phyloP scores from a whole-genome alignment of 441 rosid genomes.

The Erodium trifolium region DNA sequence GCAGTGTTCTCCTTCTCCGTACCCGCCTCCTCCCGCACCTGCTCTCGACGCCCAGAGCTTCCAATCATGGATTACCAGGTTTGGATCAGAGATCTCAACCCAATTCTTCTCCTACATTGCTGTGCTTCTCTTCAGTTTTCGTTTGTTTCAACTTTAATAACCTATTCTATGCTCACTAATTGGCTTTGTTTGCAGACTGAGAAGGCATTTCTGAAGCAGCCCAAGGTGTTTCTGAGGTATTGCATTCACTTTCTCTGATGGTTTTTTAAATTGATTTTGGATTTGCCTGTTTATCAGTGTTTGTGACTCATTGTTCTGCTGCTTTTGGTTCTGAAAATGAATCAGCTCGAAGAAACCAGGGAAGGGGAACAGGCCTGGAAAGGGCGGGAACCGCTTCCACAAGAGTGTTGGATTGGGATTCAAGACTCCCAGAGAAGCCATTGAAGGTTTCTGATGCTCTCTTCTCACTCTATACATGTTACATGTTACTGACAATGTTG shows the following conservation, averaged over 20 bases:
- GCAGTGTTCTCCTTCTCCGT: background rate
- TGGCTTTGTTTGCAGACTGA: slow-evolving; percentile 35
- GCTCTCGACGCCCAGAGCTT: background rate
- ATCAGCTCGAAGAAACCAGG: slow-evolving; percentile 58
- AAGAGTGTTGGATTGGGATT: slow-evolving; percentile 73
- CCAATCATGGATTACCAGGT: slow-evolving; percentile 40
- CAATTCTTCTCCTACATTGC: background rate
- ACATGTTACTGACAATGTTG: too few species aligned
- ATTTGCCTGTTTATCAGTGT: background rate
- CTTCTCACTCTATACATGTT: background rate
- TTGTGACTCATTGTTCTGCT: background rate
- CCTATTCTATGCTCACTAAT: background rate
- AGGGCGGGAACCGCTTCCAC: slow-evolving; percentile 72
- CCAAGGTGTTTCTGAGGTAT: slow-evolving; percentile 67
- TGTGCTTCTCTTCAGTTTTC: too few species aligned
- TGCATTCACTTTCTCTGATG: background rate
- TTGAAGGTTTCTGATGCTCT: slow-evolving; percentile 38
- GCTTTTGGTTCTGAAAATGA: slow-evolving; percentile 3
- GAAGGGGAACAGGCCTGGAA: slow-evolving; percentile 79
- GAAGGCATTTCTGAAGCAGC: slow-evolving; percentile 79
- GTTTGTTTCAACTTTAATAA: background rate
- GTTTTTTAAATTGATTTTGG: background rate
- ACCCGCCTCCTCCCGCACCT: background rate
- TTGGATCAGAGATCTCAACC: background rate
- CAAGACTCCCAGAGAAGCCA: slow-evolving; percentile 78